phyloP scores from a whole-genome alignment of 768 basidiomycete species.

The Exidia glandulosa region DNA sequence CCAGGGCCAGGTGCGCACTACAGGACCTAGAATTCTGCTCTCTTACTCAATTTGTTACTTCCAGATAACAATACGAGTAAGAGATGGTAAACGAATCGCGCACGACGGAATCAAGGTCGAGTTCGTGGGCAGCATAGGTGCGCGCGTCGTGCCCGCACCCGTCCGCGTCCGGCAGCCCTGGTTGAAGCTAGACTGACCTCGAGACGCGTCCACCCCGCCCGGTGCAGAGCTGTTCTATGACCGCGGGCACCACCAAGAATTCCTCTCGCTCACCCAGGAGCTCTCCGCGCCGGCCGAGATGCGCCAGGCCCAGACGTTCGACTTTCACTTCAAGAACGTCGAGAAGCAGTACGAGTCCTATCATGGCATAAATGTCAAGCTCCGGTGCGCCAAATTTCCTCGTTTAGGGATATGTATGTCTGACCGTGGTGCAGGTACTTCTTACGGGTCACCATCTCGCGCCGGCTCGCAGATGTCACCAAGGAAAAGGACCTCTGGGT shows the following conservation, averaged over 20 bases:
- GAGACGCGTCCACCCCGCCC: constrained; percentile 35
- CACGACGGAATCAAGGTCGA: constrained; percentile 98
- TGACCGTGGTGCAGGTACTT: constrained; percentile 55
- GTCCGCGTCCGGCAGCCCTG: constrained; percentile 6
- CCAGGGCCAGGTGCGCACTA: constrained; percentile 80
- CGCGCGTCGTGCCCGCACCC: constrained; percentile 16
- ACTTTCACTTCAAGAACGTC: constrained; percentile 97
- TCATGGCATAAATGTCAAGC: constrained; percentile 95
- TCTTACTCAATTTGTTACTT: not conserved
- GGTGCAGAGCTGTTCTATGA: constrained; percentile 85
- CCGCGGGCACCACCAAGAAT: constrained; percentile 96
- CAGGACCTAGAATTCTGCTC: constrained; percentile 10
- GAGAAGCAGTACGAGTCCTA: constrained; percentile 99
- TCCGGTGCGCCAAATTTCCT: constrained; percentile 46
- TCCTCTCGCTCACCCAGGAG: constrained; percentile 90
- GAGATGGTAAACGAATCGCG: constrained; percentile 88
- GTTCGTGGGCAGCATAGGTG: constrained; percentile 92
- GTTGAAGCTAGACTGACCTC: constrained; percentile 38
- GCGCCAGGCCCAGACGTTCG: constrained; percentile 91
- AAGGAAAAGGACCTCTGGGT: constrained; percentile 97
- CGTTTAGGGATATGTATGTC: constrained; percentile 6
- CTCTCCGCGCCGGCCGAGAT: constrained; percentile 94
- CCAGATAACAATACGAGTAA: constrained; percentile 63
- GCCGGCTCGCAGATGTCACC: constrained; percentile 83
- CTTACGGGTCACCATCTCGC: constrained; percentile 79